Conservation (phyloP, 345 rosid species). For the Linum trigynum region DNA sequence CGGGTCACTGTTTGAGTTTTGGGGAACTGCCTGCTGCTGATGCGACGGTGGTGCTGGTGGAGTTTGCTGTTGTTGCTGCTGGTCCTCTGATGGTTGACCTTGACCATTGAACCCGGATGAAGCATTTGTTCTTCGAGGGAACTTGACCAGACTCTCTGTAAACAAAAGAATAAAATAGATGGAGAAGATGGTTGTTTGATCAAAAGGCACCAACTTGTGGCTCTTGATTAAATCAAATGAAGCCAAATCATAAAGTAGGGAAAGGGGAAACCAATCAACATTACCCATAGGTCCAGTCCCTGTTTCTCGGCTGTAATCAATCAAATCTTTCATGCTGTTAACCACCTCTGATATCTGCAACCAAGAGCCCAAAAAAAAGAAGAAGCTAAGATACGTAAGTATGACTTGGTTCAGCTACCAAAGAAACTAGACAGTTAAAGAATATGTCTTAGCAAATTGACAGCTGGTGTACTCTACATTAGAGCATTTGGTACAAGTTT, state of each 20-base stretch:
- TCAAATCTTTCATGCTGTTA: constrained; percentile 97
- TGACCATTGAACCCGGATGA: constrained; percentile 45
- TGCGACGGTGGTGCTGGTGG: not conserved
- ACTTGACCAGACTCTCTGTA: constrained; percentile 93
- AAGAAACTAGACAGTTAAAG: not conserved
- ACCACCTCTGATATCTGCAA: constrained; percentile 93
- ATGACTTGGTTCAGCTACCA: not conserved
- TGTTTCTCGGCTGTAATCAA: constrained; percentile 92
- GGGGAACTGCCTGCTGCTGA: constrained; percentile 39
- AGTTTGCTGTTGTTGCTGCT: constrained; percentile 36
- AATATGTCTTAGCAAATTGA: not conserved
- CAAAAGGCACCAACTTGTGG: no score
- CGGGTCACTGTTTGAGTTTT: constrained; percentile 40
- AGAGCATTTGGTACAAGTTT: no score
- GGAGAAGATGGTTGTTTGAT: not conserved
- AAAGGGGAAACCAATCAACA: constrained; percentile 11
- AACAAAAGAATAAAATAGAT: constrained; percentile 14
- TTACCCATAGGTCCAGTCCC: constrained; percentile 96
- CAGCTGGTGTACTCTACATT: not conserved
- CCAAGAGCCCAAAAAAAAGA: not conserved
- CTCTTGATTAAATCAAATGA: no score
- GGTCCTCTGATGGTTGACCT: constrained; percentile 59
- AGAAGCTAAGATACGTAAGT: not conserved
- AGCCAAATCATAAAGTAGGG: not conserved
- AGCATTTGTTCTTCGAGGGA: constrained; percentile 61